phyloP scores from a whole-genome alignment of 257 asterid genomes.

The Petrea volubilis region DNA sequence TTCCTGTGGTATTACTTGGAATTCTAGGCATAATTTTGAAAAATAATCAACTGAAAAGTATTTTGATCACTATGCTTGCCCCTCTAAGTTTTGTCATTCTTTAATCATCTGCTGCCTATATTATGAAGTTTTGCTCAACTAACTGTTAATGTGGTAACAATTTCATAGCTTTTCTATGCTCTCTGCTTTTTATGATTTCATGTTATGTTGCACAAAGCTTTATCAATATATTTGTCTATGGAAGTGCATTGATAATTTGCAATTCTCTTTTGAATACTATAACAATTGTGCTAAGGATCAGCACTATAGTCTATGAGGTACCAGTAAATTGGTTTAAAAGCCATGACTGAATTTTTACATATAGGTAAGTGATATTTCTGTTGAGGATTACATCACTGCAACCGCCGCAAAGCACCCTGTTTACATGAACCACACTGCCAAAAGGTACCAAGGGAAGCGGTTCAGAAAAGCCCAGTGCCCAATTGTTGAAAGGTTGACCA shows the following conservation, averaged over 20 bases:
- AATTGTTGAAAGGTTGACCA: conserved; percentile 70
- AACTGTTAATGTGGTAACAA: not conserved
- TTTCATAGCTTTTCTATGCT: not conserved
- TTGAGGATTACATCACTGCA: conserved; percentile 87
- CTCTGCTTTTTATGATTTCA: not conserved
- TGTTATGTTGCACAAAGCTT: not conserved
- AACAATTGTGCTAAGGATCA: not conserved
- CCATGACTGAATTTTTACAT: not conserved
- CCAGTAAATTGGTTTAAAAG: not conserved
- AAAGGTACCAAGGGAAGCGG: conserved; percentile 77
- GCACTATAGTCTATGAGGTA: not conserved
- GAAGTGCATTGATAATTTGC: not conserved
- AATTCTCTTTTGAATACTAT: not conserved
- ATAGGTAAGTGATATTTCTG: conserved; percentile 70
- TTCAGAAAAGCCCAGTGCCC: conserved; percentile 96
- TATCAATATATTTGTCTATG: not conserved
- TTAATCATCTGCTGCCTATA: not conserved
- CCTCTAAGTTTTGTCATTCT: not conserved
- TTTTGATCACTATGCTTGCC: not conserved
- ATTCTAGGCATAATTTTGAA: not conserved
- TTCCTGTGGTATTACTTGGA: not conserved
- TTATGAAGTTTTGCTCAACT: not conserved
- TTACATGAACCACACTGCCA: conserved; percentile 82
- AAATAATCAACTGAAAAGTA: not conserved
- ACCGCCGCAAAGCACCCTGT: conserved; percentile 70